Evolutionary conservation across 768 basidiomycete genomes (phyloP).

Genomic region (Pleurotus eryngii): DNA sequence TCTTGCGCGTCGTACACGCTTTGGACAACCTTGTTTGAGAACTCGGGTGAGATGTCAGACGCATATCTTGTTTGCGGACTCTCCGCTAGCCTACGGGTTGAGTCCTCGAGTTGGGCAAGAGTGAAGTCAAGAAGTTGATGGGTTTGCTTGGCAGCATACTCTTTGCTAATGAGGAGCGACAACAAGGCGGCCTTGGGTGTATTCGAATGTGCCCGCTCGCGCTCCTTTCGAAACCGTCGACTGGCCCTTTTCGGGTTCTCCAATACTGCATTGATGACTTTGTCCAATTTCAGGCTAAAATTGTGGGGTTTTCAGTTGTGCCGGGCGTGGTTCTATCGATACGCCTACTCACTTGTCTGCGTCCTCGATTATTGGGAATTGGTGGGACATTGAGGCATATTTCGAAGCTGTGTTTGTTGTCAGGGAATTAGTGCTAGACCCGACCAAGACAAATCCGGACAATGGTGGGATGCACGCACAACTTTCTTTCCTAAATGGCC

Average conservation of each 20-base stretch:
- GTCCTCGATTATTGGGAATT: constrained; percentile 4
- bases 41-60: constrained; percentile 15
- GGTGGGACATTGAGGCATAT: constrained; percentile 4
- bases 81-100: constrained; percentile 29
- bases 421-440: neutral
- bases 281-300: neutral
- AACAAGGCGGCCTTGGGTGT: constrained; percentile 25
- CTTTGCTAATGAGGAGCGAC: constrained; percentile 27
- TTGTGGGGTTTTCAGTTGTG: neutral
- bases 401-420: neutral
- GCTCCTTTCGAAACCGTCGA: constrained; percentile 14
- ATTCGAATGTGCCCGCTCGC: constrained; percentile 17
- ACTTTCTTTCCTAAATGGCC: constrained; percentile 22
- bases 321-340: neutral
- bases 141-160: constrained; percentile 31
- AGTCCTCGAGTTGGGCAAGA: constrained; percentile 29
- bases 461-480: neutral
- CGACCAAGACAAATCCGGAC: constrained; percentile 5
- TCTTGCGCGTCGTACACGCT: constrained; percentile 1
- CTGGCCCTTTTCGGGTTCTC: constrained; percentile 5
- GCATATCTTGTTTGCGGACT: constrained; percentile 20
- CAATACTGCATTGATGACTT: constrained; percentile 3
- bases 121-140: constrained; percentile 32
- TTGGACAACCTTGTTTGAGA: constrained; percentile 33
- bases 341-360: neutral